Evolutionary conservation across 495 filamentous ascomycete species (phyloP).

Genomic region (Parathielavia hyrcaniae): DNA sequence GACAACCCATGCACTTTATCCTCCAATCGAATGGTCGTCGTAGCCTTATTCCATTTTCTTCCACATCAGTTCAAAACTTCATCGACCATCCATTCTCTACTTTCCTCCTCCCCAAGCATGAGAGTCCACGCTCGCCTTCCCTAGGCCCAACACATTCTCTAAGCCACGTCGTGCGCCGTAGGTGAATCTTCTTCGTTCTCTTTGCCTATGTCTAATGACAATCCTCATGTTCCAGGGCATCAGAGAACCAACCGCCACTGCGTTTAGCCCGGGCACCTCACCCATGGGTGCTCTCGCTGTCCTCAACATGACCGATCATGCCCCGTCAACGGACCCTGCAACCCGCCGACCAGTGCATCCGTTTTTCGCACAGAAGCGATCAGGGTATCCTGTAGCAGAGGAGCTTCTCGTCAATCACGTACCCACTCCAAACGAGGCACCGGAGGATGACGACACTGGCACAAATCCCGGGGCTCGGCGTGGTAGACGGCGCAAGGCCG

Average conservation of each 20-base stretch:
- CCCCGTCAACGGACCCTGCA: conserved; percentile 7
- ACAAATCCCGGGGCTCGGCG: conserved; percentile 34
- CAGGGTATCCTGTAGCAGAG: not conserved
- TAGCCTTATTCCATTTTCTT: not conserved
- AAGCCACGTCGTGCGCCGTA: not conserved
- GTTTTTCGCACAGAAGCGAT: conserved; percentile 28
- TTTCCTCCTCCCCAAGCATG: conserved; percentile 4
- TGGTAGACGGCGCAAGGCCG: conserved; percentile 49
- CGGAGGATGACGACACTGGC: conserved; percentile 15
- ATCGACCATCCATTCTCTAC: not conserved
- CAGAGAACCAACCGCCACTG: not conserved
- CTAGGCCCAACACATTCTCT: not conserved
- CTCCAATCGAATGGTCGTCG: not conserved
- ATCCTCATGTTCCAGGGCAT: not conserved
- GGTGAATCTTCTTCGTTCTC: not conserved
- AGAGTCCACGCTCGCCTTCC: not conserved
- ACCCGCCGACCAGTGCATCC: conserved; percentile 29
- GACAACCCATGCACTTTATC: not conserved
- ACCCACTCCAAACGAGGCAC: not conserved
- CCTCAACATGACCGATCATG: conserved; percentile 27
- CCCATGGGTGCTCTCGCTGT: conserved; percentile 27
- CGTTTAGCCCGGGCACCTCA: not conserved
- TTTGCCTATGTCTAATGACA: not conserved
- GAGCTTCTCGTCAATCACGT: conserved; percentile 7
- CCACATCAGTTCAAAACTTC: not conserved